phyloP scores from a whole-genome alignment of 2,329 filamentous ascomycete species.

The Fusarium pininemorale region DNA sequence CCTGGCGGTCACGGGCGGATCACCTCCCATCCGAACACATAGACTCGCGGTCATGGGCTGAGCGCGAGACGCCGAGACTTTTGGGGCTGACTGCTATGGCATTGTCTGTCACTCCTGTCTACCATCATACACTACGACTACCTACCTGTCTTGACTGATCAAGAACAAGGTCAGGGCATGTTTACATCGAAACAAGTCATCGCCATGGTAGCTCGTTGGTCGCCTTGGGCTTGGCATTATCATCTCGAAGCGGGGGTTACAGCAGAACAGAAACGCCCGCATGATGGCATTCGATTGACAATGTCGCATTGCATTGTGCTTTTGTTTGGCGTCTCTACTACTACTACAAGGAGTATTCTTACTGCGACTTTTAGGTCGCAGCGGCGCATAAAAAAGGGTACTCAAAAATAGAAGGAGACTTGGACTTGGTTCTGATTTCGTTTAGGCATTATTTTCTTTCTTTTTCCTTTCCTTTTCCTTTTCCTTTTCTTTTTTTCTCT shows the following conservation, averaged over 20 bases:
- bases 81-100: not conserved
- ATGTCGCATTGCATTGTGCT: not conserved
- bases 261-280: not conserved
- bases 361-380: slow-evolving; percentile 26
- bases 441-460: not conserved
- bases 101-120: not conserved
- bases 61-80: slow-evolving; percentile 19
- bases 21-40: slow-evolving; percentile 4
- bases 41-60: slow-evolving; percentile 20
- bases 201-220: not conserved
- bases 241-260: not conserved
- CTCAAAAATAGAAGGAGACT: not conserved
- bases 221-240: not conserved
- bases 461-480: not conserved
- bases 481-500: not conserved
- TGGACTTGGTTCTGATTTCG: not conserved
- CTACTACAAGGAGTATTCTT: slow-evolving; percentile 10
- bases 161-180: not conserved
- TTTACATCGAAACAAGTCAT: not conserved
- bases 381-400: slow-evolving; percentile 19
- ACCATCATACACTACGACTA: not conserved
- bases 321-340: not conserved
- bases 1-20: slow-evolving; percentile 15
- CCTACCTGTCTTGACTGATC: not conserved
- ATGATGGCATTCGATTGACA: slow-evolving; percentile 17